phyloP scores from a whole-genome alignment of 805 yeast genomes.

The Saturnispora gosingensis region DNA sequence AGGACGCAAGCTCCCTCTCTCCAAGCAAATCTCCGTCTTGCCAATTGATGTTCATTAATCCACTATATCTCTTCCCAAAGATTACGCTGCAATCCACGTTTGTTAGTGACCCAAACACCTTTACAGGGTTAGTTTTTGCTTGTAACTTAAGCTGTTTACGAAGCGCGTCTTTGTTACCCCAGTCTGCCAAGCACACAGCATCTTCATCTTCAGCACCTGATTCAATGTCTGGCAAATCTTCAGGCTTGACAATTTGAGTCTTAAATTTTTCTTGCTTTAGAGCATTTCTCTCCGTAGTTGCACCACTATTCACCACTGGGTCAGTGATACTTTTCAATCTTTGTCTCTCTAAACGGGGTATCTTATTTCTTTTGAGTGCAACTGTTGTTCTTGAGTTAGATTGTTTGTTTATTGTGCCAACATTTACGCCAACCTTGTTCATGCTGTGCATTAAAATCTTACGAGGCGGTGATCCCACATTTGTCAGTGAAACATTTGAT shows the following conservation, averaged over 20 bases:
- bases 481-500: constrained; percentile 1
- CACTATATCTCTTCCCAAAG: constrained; percentile 17
- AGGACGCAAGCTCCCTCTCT: constrained; percentile 20
- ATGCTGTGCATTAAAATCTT: constrained; percentile 1
- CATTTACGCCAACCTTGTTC: constrained; percentile 1
- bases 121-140: constrained; percentile 17
- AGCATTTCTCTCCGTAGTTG: background rate
- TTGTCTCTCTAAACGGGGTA: background rate
- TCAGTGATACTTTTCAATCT: background rate
- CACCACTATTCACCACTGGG: background rate
- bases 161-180: constrained; percentile 18
- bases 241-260: constrained; percentile 11
- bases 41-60: constrained; percentile 22
- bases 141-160: constrained; percentile 16
- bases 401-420: background rate
- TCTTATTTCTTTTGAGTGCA: background rate
- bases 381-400: background rate
- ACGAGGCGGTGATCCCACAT: background rate
- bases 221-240: constrained; percentile 19
- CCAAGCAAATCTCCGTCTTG: constrained; percentile 17
- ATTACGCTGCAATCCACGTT: constrained; percentile 18
- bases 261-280: background rate
- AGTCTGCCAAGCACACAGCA: constrained; percentile 16
- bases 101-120: constrained; percentile 20
- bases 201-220: constrained; percentile 10